Conservation (phyloP, 306 rosid genomes). For the Rosa rugosa region DNA sequence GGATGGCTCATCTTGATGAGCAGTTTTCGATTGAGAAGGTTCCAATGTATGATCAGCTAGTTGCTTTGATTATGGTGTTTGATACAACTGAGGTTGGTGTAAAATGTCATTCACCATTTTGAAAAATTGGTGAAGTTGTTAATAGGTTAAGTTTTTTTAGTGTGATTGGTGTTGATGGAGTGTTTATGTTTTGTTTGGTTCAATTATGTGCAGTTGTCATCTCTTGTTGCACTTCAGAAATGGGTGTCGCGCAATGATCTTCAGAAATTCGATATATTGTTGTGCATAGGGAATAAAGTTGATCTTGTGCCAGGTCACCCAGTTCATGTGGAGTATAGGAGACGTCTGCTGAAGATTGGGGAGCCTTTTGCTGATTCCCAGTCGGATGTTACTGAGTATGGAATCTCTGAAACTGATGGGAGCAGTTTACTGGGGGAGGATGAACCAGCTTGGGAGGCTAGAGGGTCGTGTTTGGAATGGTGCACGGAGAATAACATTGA, state of each 20-base stretch:
- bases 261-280: constrained; percentile 63
- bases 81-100: constrained; percentile 72
- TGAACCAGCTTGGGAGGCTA: constrained; percentile 47
- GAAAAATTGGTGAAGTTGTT: constrained; percentile 9
- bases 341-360: constrained; percentile 49
- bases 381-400: constrained; percentile 51
- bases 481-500: constrained; percentile 74
- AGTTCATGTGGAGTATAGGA: constrained; percentile 74
- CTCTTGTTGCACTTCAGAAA: constrained; percentile 57
- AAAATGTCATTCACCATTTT: constrained; percentile 8
- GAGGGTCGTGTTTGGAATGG: constrained; percentile 73
- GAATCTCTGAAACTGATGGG: constrained; percentile 82
- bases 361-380: constrained; percentile 40
- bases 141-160: not conserved
- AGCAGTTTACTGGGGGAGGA: constrained; percentile 69
- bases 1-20: constrained; percentile 68
- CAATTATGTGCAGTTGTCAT: constrained; percentile 53
- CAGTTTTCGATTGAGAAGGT: constrained; percentile 49
- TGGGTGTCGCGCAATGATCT: constrained; percentile 71
- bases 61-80: constrained; percentile 81
- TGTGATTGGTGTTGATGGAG: constrained; percentile 12
- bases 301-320: constrained; percentile 80
- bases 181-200: constrained; percentile 5
- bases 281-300: constrained; percentile 91
- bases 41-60: constrained; percentile 47